Evolutionary conservation across 768 basidiomycete species (phyloP).

Genomic region (Amanita polypyramis): DNA sequence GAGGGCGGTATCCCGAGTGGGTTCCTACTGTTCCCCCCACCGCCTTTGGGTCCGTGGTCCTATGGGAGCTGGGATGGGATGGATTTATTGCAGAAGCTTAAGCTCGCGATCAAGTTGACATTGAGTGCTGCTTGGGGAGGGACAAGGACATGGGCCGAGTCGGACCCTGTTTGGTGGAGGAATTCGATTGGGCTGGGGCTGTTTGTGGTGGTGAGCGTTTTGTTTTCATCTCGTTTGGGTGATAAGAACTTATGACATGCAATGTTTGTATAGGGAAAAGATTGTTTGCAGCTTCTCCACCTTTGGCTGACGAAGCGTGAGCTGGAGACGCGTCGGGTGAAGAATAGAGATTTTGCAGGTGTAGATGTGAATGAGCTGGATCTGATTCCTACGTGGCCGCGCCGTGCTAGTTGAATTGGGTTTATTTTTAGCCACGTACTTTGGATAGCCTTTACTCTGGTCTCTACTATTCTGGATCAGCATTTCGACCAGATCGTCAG

Average conservation of each 20-base stretch:
- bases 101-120: constrained; percentile 23
- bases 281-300: constrained; percentile 56
- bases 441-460: too few relatives aligned
- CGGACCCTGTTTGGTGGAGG: constrained; percentile 63
- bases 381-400: constrained; percentile 29
- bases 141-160: constrained; percentile 50
- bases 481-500: too few relatives aligned
- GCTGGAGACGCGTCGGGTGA: constrained; percentile 55
- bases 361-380: constrained; percentile 61
- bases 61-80: constrained; percentile 13
- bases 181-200: constrained; percentile 5
- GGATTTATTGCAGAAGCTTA: constrained; percentile 17
- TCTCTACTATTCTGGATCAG: too few relatives aligned
- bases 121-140: constrained; percentile 43
- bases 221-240: neutral
- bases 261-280: constrained; percentile 41
- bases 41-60: constrained; percentile 13
- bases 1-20: neutral
- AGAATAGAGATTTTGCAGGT: constrained; percentile 61
- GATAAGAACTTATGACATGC: constrained; percentile 31
- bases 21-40: constrained; percentile 8
- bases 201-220: neutral
- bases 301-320: constrained; percentile 65
- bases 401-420: neutral
- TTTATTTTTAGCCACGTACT: too few relatives aligned